Base-by-base conservation (phyloP, 2,329 filamentous ascomycete genomes). In the Microdochium nivale region DNA sequence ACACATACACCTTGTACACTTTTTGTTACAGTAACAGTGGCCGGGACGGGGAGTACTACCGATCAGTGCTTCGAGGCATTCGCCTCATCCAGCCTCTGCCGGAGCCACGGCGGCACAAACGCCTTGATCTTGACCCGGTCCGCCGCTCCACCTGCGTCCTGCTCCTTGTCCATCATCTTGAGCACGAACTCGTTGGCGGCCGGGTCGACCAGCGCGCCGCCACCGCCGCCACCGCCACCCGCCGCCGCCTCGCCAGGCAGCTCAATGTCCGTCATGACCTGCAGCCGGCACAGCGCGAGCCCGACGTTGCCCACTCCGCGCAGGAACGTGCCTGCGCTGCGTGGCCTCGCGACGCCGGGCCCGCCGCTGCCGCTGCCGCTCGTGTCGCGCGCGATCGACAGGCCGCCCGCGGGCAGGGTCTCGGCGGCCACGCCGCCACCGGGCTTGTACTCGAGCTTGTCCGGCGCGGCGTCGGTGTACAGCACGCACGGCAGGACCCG, bases 181-280 rank as follows among this genome's bases (percentile, higher is more conserved):
- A 87, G 65, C 53, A 80, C 72, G 59, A 87, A 87, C 67, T 86
- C 79, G 53, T n/a, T n/a, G n/a, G 84, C 77, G 1, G 75, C 76
- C 0, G 79, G 76, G 53, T 72, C 80, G 63, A 76, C 88, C 19
- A 78, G 79, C 1, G 75, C 73, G 44, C 84, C 11, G 46, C 46
- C 25, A 8, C 46, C 73, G 44, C 84, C 11, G 46, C 46, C 25
- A 8, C 46, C 46, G 14, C 46, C 46, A 30, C 46, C 82, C 4
- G 79, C 78, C 0, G 79, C 78, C 56, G 87, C 83, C 52, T 81
- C 80, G 4, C 83, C 87, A 2, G 86, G 87, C 51, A 94, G 71
- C 32, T 75, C 74, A 48, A 94, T 72, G 63, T 90, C 86, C 4
- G 89, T 95, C 91, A 96, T 96, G 64, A 86, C 84, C 71, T 95